Base-by-base conservation (phyloP, 2,329 filamentous ascomycete genomes). In the Curvularia sp. region DNA sequence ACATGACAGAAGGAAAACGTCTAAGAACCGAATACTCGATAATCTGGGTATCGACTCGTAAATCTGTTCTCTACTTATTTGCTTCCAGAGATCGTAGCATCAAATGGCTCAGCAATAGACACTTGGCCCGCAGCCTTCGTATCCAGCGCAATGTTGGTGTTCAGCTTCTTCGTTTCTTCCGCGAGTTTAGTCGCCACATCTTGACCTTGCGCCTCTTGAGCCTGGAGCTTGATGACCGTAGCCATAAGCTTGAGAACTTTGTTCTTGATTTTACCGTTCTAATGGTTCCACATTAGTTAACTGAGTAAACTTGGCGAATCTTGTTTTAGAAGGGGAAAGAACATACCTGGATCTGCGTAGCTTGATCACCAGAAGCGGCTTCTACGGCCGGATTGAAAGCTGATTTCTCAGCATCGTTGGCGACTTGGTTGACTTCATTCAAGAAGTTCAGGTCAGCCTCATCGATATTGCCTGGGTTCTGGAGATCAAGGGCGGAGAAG, bases 231-330 rank as follows among this genome's bases (percentile, higher is more conserved):
- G 56, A 85, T 67, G 2, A 83, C 80, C 67, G 85, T 80, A 15
- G 85, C 80, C 74, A 82, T 78, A 49, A 86, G 75, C 78, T 86
- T 87, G 52, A 86, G 74, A 24, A 87, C 83, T 78, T 86, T 86
- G 78, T 86, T 86, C 80, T 86, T 85, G 68, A 81, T 86, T 77
- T 86, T 86, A 66, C 84, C 84, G 50, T 78, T 78, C 75, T 84
- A 18, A 4, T 12, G 77, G 13, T 15, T 6, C 10, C 7, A 26
- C 5, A 13, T n/a, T 8, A 9, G 6, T 24, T 3, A 26, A n/a
- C 12, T 2, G 13, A 28, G 15, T 0, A 9, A 44, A 7, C 5
- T 2, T 38, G 4, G 13, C 2, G 13, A 15, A 24, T n/a, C 0
- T 18, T 38, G 2, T n/a, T 38, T 38, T 18, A 0, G 5, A 9